Conservation (phyloP, 2,329 filamentous ascomycete genomes). For the Pseudogymnoascus sp. region DNA sequence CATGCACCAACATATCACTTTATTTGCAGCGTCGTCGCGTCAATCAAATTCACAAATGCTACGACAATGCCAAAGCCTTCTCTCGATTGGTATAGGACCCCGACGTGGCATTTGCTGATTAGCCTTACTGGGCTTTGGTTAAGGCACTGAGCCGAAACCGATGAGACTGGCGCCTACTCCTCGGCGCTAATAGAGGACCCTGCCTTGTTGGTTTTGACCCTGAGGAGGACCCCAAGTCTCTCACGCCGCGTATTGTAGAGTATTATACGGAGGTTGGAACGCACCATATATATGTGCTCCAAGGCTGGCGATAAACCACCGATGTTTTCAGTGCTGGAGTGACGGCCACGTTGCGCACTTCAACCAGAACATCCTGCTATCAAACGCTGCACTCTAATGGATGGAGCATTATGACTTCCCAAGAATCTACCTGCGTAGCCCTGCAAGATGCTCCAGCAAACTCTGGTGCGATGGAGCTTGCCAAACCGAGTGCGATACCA, state of each 20-base stretch:
- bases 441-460: neutral
- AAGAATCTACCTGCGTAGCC: neutral
- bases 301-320: neutral
- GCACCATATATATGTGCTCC: neutral
- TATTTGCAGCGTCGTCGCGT: neutral
- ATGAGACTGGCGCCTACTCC: neutral
- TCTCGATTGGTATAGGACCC: neutral
- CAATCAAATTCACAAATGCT: neutral
- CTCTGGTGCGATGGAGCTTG: neutral
- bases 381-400: neutral
- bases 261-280: neutral
- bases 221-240: neutral
- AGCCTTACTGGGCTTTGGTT: constrained; percentile 37
- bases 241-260: neutral
- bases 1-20: neutral
- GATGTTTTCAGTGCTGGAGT: neutral
- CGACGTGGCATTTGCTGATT: neutral
- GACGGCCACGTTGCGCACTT: neutral
- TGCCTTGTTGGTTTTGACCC: neutral
- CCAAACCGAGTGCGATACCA: neutral
- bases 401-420: neutral
- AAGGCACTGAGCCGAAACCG: neutral
- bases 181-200: neutral
- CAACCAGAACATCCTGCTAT: neutral
- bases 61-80: too few relatives aligned